A percentile compares a stretch with the other conserved stretches of the same genome.
Evolutionary conservation across 1,284 basidiomycete genomes (phyloP).

Genomic region (Rhodotorula sp.): DNA sequence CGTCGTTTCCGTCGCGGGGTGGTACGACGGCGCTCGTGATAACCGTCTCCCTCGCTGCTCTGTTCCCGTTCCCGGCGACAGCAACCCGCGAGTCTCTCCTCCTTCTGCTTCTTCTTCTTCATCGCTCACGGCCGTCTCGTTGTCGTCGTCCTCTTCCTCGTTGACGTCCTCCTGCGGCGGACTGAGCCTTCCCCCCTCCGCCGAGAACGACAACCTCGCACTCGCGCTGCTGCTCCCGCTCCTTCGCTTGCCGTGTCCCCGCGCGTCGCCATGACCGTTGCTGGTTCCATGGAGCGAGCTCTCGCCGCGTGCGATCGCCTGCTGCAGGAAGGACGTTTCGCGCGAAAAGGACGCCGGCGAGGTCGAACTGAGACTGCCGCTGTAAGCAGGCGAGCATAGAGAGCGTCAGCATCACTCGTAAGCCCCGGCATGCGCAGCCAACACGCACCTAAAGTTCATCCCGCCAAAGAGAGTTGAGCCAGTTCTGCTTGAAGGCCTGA

Average conservation of each 20-base stretch:
- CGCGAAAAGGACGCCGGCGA: conserved; percentile 30
- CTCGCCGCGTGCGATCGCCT: conserved; percentile 15
- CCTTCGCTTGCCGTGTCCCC: neutral
- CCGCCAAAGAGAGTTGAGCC: neutral
- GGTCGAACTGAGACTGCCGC: conserved; percentile 24
- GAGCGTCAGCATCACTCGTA: conserved; percentile 1
- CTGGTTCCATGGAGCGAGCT: conserved; percentile 7
- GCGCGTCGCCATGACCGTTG: neutral
- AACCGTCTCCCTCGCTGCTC: too few species aligned
- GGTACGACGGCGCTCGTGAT: neutral
- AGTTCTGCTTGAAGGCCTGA: neutral
- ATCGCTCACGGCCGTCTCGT: neutral
- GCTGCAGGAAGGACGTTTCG: conserved; percentile 39
- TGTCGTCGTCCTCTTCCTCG: conserved; percentile 18
- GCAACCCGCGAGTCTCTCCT: neutral
- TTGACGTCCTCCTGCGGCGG: conserved; percentile 28
- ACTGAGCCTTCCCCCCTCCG: conserved; percentile 22
- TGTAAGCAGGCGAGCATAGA: conserved; percentile 40
- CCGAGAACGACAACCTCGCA: conserved; percentile 22
- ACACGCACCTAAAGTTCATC: neutral
- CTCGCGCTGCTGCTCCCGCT: neutral
- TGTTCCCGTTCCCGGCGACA: too few species aligned
- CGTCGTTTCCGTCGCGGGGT: conserved; percentile 5
- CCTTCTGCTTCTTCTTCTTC: neutral
- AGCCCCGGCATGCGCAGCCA: neutral